These are phyloP conservation scores for Cladorrhinum sp. DNA, from an alignment of 2,329 filamentous ascomycete species.

Conservation along the genomic window DNA sequence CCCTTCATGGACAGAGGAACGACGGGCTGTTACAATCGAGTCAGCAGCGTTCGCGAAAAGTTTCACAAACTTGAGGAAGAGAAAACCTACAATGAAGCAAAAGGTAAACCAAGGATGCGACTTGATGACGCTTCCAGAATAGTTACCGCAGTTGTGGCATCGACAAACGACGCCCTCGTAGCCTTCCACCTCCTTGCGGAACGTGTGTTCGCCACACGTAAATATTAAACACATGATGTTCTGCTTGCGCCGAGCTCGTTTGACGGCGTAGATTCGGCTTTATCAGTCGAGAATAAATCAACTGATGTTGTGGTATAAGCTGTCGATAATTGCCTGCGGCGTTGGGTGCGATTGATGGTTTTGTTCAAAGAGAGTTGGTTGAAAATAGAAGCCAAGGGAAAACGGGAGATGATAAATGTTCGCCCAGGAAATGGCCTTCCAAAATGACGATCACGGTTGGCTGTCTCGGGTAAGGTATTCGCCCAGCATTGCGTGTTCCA, in stretches of 20 bases:
- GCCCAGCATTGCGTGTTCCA: slow-evolving; percentile 7
- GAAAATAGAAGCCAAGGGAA: background rate
- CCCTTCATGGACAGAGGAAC: slow-evolving; percentile 67
- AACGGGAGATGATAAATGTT: background rate
- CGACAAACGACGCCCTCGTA: slow-evolving; percentile 61
- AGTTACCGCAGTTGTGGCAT: slow-evolving; percentile 66
- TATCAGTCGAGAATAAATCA: too few species aligned
- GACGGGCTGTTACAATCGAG: slow-evolving; percentile 51
- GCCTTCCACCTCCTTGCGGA: slow-evolving; percentile 56
- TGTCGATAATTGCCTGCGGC: background rate
- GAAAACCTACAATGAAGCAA: slow-evolving; percentile 62
- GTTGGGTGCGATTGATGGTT: background rate
- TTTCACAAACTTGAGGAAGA: background rate
- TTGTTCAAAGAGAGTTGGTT: background rate
- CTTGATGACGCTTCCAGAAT: slow-evolving; percentile 58
- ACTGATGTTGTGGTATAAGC: slow-evolving; percentile 1
- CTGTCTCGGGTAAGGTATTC: background rate
- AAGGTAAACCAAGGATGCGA: slow-evolving; percentile 73
- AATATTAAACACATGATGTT: slow-evolving; percentile 59
- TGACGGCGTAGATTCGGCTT: background rate
- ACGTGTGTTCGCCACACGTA: slow-evolving; percentile 59
- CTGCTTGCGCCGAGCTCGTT: background rate
- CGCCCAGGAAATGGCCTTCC: background rate
- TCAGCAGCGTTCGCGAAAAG: background rate
- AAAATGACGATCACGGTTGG: background rate